A percentile compares a stretch with the other conserved stretches of the same genome.
phyloP scores from a whole-genome alignment of 31 red algal genomes.

The Odonthalia washingtoniensis region DNA sequence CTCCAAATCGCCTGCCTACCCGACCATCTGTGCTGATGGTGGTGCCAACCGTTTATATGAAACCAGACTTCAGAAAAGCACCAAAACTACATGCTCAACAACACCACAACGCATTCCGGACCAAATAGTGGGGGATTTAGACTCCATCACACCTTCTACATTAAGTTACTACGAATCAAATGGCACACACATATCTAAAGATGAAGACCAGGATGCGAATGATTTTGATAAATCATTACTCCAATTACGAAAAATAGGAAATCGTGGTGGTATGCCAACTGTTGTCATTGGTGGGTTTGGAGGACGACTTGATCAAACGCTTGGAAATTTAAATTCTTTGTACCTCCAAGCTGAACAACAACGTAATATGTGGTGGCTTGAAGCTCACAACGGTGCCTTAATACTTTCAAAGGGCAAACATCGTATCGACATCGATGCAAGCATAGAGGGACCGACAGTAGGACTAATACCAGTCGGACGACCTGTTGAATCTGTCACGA shows the following conservation, averaged over 20 bases:
- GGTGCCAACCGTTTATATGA: slow-evolving; percentile 66
- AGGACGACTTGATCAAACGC: slow-evolving; percentile 83
- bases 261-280: background rate
- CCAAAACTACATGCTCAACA: background rate
- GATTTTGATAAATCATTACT: slow-evolving; percentile 84
- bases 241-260: background rate
- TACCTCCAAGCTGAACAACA: slow-evolving; percentile 48
- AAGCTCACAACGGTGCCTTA: slow-evolving; percentile 30
- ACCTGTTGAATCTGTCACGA: slow-evolving; percentile 53
- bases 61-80: background rate
- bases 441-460: slow-evolving; percentile 61
- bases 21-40: slow-evolving; percentile 70
- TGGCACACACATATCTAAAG: slow-evolving; percentile 55
- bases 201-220: slow-evolving; percentile 50
- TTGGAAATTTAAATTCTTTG: slow-evolving; percentile 83
- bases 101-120: slow-evolving; percentile 31
- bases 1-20: background rate
- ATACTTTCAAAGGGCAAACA: slow-evolving; percentile 49
- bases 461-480: slow-evolving; percentile 82
- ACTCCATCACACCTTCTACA: slow-evolving; percentile 70
- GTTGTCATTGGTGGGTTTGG: slow-evolving; percentile 81
- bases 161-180: slow-evolving; percentile 39
- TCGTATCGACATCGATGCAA: slow-evolving; percentile 58
- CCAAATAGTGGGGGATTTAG: slow-evolving; percentile 85
- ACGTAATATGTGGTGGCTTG: slow-evolving; percentile 60